Base-by-base conservation (phyloP, 768 basidiomycete genomes). In the Dentipellis fragilis region DNA sequence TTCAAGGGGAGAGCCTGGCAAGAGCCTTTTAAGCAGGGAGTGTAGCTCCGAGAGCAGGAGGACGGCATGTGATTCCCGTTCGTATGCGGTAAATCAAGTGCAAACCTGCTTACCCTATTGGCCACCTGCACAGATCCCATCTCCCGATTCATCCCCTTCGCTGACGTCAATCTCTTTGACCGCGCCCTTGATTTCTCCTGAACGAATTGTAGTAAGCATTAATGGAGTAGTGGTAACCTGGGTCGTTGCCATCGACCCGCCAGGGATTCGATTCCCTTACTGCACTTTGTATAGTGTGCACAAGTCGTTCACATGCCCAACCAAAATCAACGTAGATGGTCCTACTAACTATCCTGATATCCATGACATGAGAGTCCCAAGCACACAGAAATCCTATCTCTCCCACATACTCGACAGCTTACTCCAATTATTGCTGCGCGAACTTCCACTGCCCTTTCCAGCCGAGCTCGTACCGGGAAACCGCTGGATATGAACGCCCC, bases 221-320 rank as follows among this genome's bases (percentile, higher is more conserved):
- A 78, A 77, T 80, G 76, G 78, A 75, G 78, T 79, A 79, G 77
- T 79, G 77, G 75, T 79, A 78, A 79, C 76, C 78, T 79, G 76
- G 78, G 77, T 79, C 75, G 77, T 79, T 79, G 77, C 77, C 77
- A 79, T 57, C 80, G 81, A 83, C 79, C 81, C 81, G 81, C 81
- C 81, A 9, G n/a, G 51, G 36, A 34, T 51, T 51, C 36, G 35
- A 51, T 51, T 38, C 51, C 36, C 51, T 49, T 29, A 49, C 22
- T 49, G 48, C 48, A 49, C n/a, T 10, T 10, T 40, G 39, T 48
- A 1, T 39, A 3, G 10, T 39, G 16, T 11, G 12, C 39, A 40
- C 5, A 40, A 40, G 12, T n/a, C 29, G 29, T 29, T 29, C 29
- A 29, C 29, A 29, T 29, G 3, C 6, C 29, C 29, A 29, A 29